phyloP scores from a whole-genome alignment of 2,329 filamentous ascomycete species.

The Aspergillus awamori region DNA sequence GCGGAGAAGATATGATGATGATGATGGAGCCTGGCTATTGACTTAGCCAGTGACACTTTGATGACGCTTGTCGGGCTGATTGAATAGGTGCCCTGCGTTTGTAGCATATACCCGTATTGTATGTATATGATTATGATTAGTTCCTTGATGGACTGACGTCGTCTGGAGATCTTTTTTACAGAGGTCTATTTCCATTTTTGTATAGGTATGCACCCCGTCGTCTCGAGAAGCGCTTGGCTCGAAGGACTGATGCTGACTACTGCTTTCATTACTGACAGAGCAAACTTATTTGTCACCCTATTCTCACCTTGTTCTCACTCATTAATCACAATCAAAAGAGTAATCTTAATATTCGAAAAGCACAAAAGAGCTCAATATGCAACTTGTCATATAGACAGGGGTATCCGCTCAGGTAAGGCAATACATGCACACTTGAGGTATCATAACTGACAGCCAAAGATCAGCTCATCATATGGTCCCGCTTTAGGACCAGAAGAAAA shows the following conservation, averaged over 20 bases:
- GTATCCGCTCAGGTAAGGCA: conserved; percentile 4
- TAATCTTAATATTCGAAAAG: not conserved
- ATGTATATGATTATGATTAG: not conserved
- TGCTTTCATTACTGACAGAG: not conserved
- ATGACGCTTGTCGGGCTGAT: not conserved
- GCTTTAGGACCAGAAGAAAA: not conserved
- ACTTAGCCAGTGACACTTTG: not conserved
- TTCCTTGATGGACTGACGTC: not conserved
- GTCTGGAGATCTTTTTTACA: not conserved
- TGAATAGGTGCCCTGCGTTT: not conserved
- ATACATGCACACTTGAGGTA: not conserved
- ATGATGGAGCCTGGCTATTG: not conserved
- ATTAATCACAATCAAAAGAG: not conserved
- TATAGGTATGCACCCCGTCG: not conserved
- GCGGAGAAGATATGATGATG: conserved; percentile 52
- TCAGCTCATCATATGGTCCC: not conserved
- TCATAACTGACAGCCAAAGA: conserved; percentile 5
- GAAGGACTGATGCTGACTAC: not conserved
- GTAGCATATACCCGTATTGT: not conserved
- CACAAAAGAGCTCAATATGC: not conserved
- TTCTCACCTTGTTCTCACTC: too few species aligned
- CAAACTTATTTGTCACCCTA: not conserved
- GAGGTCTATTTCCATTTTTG: not conserved
- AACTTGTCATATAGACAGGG: conserved; percentile 10
- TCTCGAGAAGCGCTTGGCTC: not conserved